Conservation (phyloP, 2,329 filamentous ascomycete genomes). For the Beauveria sp. region DNA sequence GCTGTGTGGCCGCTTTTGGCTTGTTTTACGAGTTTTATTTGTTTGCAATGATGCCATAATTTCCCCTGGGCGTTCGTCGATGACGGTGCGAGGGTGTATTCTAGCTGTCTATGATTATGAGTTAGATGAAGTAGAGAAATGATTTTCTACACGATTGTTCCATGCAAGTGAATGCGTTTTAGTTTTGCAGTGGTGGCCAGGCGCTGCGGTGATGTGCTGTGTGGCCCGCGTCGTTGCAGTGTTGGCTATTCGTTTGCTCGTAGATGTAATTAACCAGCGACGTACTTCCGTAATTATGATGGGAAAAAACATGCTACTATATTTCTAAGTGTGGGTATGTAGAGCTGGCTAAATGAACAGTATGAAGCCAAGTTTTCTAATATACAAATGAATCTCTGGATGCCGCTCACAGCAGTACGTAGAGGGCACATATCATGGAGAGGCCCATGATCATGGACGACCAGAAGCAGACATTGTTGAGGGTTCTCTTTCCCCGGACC, state of each 20-base stretch:
- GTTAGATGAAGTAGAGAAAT: conserved; percentile 30
- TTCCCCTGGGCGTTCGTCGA: conserved; percentile 19
- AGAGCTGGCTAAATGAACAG: background rate
- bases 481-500: conserved; percentile 64
- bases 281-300: background rate
- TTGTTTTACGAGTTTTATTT: conserved; percentile 25
- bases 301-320: background rate
- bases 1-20: conserved; percentile 23
- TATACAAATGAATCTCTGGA: conserved; percentile 19
- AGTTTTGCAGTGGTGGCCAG: too few relatives aligned
- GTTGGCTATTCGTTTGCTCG: too few relatives aligned
- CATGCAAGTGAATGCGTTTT: too few relatives aligned
- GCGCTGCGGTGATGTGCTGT: too few relatives aligned
- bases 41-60: conserved; percentile 29
- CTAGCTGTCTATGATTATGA: conserved; percentile 35
- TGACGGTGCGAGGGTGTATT: conserved; percentile 28
- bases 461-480: conserved; percentile 92
- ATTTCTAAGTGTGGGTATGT: background rate
- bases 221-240: too few relatives aligned
- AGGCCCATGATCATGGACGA: conserved; percentile 82
- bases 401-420: conserved; percentile 30
- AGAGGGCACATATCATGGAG: conserved; percentile 56
- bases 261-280: background rate
- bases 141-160: conserved; percentile 11
- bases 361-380: background rate